Conservation (phyloP, 2,329 filamentous ascomycete species). For the Nothopassalora personata region DNA sequence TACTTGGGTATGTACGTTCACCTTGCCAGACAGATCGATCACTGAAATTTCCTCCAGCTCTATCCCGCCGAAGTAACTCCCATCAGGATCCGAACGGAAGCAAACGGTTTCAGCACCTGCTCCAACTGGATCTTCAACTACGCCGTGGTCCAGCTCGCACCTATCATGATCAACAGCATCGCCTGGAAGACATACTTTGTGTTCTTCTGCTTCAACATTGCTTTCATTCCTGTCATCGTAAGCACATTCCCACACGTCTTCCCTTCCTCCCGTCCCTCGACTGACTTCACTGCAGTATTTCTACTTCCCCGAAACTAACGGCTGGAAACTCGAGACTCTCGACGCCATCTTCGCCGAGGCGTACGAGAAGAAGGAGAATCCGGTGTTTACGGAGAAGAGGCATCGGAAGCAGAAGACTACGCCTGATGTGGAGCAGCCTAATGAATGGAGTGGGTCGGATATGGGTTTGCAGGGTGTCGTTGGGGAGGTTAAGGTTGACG, state of each 20-base stretch:
- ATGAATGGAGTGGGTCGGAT: background rate
- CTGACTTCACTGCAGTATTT: background rate
- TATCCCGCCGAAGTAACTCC: conserved; percentile 35
- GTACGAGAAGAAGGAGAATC: conserved; percentile 21
- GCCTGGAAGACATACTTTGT: conserved; percentile 48
- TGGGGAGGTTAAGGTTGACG: background rate
- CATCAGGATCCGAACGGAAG: conserved; percentile 46
- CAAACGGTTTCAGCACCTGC: conserved; percentile 49
- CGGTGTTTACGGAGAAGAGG: conserved; percentile 21
- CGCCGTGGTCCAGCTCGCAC: conserved; percentile 32
- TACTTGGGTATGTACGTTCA: too few relatives aligned
- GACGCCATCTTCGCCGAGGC: conserved; percentile 24
- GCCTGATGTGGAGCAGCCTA: conserved; percentile 10
- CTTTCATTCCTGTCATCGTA: conserved; percentile 9
- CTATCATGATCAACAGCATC: conserved; percentile 43
- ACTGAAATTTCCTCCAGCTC: too few relatives aligned
- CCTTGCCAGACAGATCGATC: too few relatives aligned
- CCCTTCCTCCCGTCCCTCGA: too few relatives aligned
- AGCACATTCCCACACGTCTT: background rate
- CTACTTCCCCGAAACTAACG: conserved; percentile 16
- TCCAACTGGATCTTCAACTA: conserved; percentile 36
- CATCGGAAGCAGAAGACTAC: conserved; percentile 14
- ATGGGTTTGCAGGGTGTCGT: background rate
- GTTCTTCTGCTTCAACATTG: conserved; percentile 34
- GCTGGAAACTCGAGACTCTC: conserved; percentile 20